Evolutionary conservation across 148 eudicot species (phyloP).

Genomic region (Mesembryanthemum crystallinum): DNA sequence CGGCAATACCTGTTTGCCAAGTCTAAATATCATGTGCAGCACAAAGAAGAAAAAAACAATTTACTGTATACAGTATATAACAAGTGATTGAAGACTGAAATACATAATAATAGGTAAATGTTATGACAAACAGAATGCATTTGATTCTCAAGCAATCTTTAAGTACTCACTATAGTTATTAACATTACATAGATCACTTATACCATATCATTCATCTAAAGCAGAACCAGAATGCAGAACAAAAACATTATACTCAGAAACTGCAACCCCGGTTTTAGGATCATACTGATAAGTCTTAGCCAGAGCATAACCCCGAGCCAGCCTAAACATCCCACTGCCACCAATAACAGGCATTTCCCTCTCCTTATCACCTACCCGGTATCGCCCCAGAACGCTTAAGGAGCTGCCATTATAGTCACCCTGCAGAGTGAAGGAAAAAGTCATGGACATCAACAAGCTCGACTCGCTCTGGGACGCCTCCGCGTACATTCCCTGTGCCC

Average conservation of each 20-base stretch:
- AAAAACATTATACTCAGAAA: constrained; percentile 50
- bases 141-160: no score
- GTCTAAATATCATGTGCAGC: no score
- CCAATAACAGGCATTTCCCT: constrained; percentile 61
- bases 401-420: constrained; percentile 48
- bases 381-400: constrained; percentile 44
- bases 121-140: no score
- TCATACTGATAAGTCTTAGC: constrained; percentile 36
- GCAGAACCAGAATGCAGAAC: constrained; percentile 29
- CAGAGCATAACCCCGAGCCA: constrained; percentile 47
- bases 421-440: constrained; percentile 33
- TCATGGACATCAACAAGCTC: constrained; percentile 41
- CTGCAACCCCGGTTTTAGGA: constrained; percentile 44
- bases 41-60: no score
- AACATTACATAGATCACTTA: no score
- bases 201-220: not conserved
- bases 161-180: no score
- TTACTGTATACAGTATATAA: no score
- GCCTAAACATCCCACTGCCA: constrained; percentile 46
- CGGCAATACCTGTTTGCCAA: no score
- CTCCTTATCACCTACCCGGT: constrained; percentile 24
- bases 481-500: constrained; percentile 60
- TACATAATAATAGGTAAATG: no score
- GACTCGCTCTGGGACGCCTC: constrained; percentile 24
- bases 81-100: no score